phyloP scores from a whole-genome alignment of 2,329 filamentous ascomycete species.

The Fusarium succisae region DNA sequence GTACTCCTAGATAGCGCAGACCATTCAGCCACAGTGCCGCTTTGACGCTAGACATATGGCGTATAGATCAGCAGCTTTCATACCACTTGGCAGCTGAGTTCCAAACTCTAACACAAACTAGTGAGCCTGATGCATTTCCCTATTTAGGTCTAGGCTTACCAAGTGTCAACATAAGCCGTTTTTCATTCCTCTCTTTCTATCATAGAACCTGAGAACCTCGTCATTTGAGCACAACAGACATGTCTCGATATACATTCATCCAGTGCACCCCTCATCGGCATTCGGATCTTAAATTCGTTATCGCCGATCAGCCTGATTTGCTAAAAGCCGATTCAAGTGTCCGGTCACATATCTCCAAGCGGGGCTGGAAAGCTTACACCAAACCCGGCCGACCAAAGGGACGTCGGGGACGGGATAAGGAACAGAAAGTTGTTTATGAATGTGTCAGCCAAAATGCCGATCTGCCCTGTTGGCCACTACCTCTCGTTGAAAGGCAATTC shows the following conservation, averaged over 20 bases:
- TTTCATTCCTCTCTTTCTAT: too few relatives aligned
- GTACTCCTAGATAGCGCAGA: neutral
- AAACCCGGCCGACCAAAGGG: neutral
- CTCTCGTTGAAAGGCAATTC: neutral
- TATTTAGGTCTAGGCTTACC: neutral
- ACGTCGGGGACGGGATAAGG: neutral
- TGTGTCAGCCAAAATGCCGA: neutral
- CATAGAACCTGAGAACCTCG: neutral
- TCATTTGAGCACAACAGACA: accelerated
- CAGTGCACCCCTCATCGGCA: too few relatives aligned
- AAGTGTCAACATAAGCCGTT: too few relatives aligned
- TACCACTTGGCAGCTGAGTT: neutral
- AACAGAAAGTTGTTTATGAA: neutral
- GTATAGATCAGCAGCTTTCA: neutral
- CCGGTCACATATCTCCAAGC: neutral
- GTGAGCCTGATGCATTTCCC: neutral
- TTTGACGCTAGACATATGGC: neutral
- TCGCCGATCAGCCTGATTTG: neutral
- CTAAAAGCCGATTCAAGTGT: neutral
- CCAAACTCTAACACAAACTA: neutral
- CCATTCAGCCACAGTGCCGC: neutral
- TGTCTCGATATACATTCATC: neutral
- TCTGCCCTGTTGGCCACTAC: accelerated
- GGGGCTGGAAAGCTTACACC: neutral
- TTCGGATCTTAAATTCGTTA: neutral